A percentile compares a stretch with the other conserved stretches of the same genome.
Evolutionary conservation across 371 early-diverging fungal genomes (phyloP).

Genomic region (Encephalitozoon intestinalis): DNA sequence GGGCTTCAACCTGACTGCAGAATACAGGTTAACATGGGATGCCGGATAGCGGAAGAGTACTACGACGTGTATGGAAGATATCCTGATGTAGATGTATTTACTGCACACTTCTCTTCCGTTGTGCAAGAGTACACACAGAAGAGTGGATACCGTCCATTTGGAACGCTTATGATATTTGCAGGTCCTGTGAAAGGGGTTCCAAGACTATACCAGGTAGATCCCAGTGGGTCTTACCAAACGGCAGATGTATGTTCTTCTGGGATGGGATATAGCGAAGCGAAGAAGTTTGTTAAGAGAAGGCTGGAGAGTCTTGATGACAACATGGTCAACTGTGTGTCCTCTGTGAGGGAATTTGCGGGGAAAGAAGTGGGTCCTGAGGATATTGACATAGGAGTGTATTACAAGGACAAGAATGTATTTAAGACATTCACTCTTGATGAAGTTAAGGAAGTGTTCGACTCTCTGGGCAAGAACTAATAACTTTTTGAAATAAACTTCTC

Average conservation of each 20-base stretch:
- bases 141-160: conserved; percentile 60
- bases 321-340: conserved; percentile 37
- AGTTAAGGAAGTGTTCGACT: conserved; percentile 53
- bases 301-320: conserved; percentile 50
- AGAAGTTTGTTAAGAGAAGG: conserved; percentile 49
- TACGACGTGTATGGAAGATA: conserved; percentile 52
- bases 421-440: conserved; percentile 35
- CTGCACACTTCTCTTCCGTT: conserved; percentile 44
- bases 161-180: conserved; percentile 50
- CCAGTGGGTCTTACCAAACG: conserved; percentile 53
- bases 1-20: conserved; percentile 60
- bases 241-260: conserved; percentile 44
- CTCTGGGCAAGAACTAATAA: conserved; percentile 12
- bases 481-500: not conserved
- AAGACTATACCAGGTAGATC: conserved; percentile 55
- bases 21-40: conserved; percentile 40
- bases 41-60: conserved; percentile 56
- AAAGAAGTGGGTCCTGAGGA: conserved; percentile 16
- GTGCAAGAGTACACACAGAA: conserved; percentile 60
- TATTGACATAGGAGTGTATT: conserved; percentile 51
- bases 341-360: conserved; percentile 50
- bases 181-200: conserved; percentile 43
- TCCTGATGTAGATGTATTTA: conserved; percentile 55
- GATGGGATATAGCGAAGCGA: conserved; percentile 40
- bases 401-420: conserved; percentile 17